Evolutionary conservation across 495 filamentous ascomycete species (phyloP), one percentile per base, ranked within the genome.

Genomic region (Aspergillus wentii): DNA sequence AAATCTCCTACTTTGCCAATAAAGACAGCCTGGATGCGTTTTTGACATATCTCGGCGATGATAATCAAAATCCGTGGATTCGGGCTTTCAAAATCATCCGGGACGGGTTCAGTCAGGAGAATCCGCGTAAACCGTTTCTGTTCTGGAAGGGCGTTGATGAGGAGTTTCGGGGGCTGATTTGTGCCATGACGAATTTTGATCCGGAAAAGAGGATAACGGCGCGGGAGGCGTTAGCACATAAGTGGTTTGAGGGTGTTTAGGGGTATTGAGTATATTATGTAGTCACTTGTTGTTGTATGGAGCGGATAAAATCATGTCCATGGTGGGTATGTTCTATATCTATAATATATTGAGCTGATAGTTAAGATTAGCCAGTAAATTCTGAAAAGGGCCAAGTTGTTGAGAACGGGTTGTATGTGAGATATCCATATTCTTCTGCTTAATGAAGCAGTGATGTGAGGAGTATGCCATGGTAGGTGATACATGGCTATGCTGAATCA

Each of bases 1-100:
- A 72, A 38, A 61, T 71, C 11, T 74, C 70, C 2, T 72, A 69
- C 40, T 74, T 72, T 51, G 69, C 61, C 35, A 62, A 74, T 34
- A 40, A 41, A 56, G 46, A 71, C 8, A 54, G 62, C 13, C 30
- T 67, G 26, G 41, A 57, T 43, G 61, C 30, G 29, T 40, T 67
- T 29, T 43, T 67, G 28, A 54, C 48, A 30, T 31, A 62, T 33
- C 52, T 67, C 19, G 68, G 62, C 23, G 56, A 55, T 19, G n/a
- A n/a, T n/a, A n/a, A n/a, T n/a, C n/a, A n/a, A n/a, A 68, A 67
- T 41, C 64, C 63, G 4, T 68, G 62, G 56, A 43, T 53, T 41
- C 39, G 50, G 18, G 40, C 59, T 19, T 50, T 59, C 33, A 30
- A 56, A 35, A 46, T 57, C 25, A 57, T 61, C 30, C 41, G 47